These are phyloP conservation scores for Pulveroboletus ravenelii DNA, from an alignment of 768 basidiomycete species.

Conservation along the genomic window DNA sequence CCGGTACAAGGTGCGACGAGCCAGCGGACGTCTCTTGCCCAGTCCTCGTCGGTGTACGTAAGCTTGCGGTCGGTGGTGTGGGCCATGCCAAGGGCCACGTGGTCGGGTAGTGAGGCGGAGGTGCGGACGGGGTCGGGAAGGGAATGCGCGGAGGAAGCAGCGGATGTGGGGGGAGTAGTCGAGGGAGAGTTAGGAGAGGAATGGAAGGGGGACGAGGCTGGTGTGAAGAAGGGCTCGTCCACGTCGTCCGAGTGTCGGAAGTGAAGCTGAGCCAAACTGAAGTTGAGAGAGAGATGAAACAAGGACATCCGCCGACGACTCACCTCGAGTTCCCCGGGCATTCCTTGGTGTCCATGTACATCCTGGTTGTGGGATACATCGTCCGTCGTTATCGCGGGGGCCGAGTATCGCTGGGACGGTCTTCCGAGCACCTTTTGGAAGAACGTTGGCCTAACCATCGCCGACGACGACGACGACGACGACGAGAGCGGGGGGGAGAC, in stretches of 20 bases:
- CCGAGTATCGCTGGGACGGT: constrained; percentile 59
- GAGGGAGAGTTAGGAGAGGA: constrained; percentile 20
- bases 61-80: constrained; percentile 21
- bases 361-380: constrained; percentile 5
- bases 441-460: constrained; percentile 53
- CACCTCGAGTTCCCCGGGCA: constrained; percentile 17
- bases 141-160: constrained; percentile 28
- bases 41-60: constrained; percentile 52
- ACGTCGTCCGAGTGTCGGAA: constrained; percentile 23
- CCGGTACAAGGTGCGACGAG: constrained; percentile 39
- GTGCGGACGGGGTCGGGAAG: constrained; percentile 35
- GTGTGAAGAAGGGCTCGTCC: constrained; percentile 51
- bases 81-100: constrained; percentile 19
- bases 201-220: constrained; percentile 15
- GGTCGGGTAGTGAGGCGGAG: constrained; percentile 27
- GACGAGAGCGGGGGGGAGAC: neutral
- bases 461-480: constrained; percentile 7
- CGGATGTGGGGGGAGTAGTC: constrained; percentile 21
- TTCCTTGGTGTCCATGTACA: constrained; percentile 6
- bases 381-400: constrained; percentile 18
- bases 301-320: constrained; percentile 2
- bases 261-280: constrained; percentile 11
- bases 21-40: constrained; percentile 67
- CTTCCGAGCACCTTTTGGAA: constrained; percentile 56
- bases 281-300: constrained; percentile 3